Evolutionary conservation across 2,329 filamentous ascomycete species (phyloP).

Genomic region (Elsinoe fawcettii): DNA sequence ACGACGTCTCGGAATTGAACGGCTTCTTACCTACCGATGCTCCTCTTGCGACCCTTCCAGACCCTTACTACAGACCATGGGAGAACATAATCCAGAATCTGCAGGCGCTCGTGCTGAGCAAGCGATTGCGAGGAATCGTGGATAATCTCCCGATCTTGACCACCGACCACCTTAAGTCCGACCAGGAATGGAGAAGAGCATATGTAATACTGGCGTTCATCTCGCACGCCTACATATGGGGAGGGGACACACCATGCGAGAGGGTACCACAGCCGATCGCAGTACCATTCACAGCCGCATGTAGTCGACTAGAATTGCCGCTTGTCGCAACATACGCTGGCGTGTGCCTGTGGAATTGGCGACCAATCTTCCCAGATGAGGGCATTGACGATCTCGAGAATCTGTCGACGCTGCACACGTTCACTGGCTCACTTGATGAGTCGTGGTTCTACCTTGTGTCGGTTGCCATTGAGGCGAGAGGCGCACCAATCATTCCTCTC

Average conservation of each 20-base stretch:
- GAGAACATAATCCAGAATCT: constrained; percentile 79
- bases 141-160: constrained; percentile 76
- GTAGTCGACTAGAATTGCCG: constrained; percentile 67
- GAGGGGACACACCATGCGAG: constrained; percentile 63
- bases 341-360: constrained; percentile 93
- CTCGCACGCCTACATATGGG: constrained; percentile 84
- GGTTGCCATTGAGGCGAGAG: constrained; percentile 88
- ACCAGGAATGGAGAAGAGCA: constrained; percentile 84
- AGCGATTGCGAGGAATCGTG: constrained; percentile 70
- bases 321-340: constrained; percentile 92
- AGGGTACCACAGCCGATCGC: constrained; percentile 72
- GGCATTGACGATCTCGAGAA: constrained; percentile 78
- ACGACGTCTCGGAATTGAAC: constrained; percentile 67
- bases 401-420: constrained; percentile 77
- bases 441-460: constrained; percentile 98
- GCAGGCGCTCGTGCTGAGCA: constrained; percentile 77
- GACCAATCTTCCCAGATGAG: constrained; percentile 78
- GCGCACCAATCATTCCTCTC: constrained; percentile 74
- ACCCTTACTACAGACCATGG: constrained; percentile 93
- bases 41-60: constrained; percentile 71
- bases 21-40: constrained; percentile 81
- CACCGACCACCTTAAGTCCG: constrained; percentile 70
- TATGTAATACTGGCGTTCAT: constrained; percentile 74
- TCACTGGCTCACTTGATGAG: constrained; percentile 90
- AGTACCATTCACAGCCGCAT: constrained; percentile 71